phyloP scores from a whole-genome alignment of 2,329 filamentous ascomycete species.

The Tolypocladium ophioglossoides region DNA sequence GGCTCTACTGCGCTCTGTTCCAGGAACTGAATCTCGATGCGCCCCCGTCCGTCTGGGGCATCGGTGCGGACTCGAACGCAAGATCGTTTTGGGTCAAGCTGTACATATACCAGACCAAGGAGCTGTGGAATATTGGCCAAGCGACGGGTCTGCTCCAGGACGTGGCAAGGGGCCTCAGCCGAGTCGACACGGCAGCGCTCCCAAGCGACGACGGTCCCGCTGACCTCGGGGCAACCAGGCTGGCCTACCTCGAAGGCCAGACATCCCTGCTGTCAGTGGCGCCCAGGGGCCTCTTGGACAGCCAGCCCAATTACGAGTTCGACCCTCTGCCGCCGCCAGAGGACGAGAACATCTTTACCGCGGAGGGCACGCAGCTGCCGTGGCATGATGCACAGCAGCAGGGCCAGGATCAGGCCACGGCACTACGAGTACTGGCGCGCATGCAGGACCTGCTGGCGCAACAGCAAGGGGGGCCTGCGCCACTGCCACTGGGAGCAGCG shows the following conservation, averaged over 20 bases:
- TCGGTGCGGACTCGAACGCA: slow-evolving; percentile 53
- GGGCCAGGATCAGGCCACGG: slow-evolving; percentile 6
- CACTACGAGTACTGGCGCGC: slow-evolving; percentile 15
- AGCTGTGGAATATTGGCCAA: slow-evolving; percentile 76
- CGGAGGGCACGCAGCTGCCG: slow-evolving; percentile 28
- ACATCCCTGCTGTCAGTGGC: slow-evolving; percentile 60
- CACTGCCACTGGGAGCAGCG: background rate
- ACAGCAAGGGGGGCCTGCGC: slow-evolving; percentile 8
- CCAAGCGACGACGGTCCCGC: slow-evolving; percentile 27
- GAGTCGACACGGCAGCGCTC: slow-evolving; percentile 28
- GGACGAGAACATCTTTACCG: slow-evolving; percentile 40
- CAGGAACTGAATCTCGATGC: slow-evolving; percentile 69
- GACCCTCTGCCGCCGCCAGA: slow-evolving; percentile 69
- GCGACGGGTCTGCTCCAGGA: slow-evolving; percentile 58
- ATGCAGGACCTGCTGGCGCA: slow-evolving; percentile 17
- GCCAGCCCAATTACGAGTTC: slow-evolving; percentile 61
- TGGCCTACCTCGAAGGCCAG: slow-evolving; percentile 69
- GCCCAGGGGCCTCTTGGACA: slow-evolving; percentile 52
- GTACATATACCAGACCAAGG: slow-evolving; percentile 66
- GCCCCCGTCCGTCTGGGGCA: slow-evolving; percentile 76
- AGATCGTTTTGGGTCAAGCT: slow-evolving; percentile 58
- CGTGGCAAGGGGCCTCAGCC: slow-evolving; percentile 46
- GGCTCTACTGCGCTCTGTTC: slow-evolving; percentile 74
- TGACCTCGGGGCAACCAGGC: slow-evolving; percentile 51
- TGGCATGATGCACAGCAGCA: slow-evolving; percentile 23